Evolutionary conservation across 2,329 filamentous ascomycete genomes (phyloP).

Genomic region (Stylonectria norvegica): DNA sequence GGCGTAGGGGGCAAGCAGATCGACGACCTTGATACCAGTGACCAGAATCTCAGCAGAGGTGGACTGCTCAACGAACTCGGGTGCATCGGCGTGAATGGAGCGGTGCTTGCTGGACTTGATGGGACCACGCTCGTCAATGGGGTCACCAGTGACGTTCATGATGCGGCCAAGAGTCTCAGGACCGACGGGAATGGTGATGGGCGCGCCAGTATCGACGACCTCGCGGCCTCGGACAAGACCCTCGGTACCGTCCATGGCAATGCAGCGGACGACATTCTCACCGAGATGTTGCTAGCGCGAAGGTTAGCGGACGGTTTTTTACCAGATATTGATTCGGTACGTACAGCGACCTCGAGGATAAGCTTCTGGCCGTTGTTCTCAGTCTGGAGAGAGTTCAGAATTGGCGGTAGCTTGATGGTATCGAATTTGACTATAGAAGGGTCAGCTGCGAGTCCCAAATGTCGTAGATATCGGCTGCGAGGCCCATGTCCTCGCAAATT

Average conservation of each 20-base stretch:
- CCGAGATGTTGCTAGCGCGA: constrained; percentile 88
- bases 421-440: constrained; percentile 85
- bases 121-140: constrained; percentile 98
- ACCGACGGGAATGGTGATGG: constrained; percentile 96
- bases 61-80: constrained; percentile 90
- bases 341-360: constrained; percentile 92
- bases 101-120: constrained; percentile 87
- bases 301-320: constrained; percentile 35
- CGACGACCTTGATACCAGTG: constrained; percentile 99
- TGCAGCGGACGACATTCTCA: constrained; percentile 98
- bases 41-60: constrained; percentile 94
- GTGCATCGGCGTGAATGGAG: constrained; percentile 93
- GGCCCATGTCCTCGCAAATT: constrained; percentile 12
- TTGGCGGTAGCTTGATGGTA: constrained; percentile 84
- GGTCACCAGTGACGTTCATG: constrained; percentile 99
- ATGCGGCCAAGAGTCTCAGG: constrained; percentile 93
- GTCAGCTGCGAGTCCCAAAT: constrained; percentile 22
- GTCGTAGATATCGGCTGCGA: constrained; percentile 7
- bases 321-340: constrained; percentile 25
- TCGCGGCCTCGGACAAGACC: constrained; percentile 93
- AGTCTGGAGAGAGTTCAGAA: constrained; percentile 95
- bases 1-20: constrained; percentile 96
- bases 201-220: constrained; percentile 83
- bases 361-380: constrained; percentile 92
- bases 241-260: constrained; percentile 99